Percentiles rank a stretch among this genome's conserved stretches.
Evolutionary conservation across 2,329 filamentous ascomycete species (phyloP).

Genomic region (Exophiala dermatitidis): DNA sequence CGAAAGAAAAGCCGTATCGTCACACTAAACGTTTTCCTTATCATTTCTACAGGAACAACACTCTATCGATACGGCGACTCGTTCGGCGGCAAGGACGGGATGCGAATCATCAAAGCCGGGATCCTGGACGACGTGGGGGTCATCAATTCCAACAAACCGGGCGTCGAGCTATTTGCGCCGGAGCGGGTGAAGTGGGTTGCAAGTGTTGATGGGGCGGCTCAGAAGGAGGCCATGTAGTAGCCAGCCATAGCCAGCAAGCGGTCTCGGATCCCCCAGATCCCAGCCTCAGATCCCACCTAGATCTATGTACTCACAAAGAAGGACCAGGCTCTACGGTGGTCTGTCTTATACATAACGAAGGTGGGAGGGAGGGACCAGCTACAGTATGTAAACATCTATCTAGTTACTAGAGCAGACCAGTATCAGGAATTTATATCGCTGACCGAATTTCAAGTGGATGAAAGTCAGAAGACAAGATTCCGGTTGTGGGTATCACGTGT

Average conservation of each 20-base stretch:
- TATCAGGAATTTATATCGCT: too few relatives aligned
- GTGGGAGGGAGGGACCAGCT: too few relatives aligned
- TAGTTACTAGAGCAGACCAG: too few relatives aligned
- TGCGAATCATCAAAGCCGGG: conserved; percentile 32
- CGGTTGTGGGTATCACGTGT: too few relatives aligned
- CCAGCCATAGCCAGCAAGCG: background rate
- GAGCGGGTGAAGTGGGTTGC: conserved; percentile 17
- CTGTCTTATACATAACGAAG: too few relatives aligned
- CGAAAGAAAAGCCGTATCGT: background rate
- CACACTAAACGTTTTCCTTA: background rate
- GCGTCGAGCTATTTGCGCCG: conserved; percentile 30
- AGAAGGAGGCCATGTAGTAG: conserved; percentile 16
- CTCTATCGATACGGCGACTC: conserved; percentile 27
- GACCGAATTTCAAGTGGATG: too few relatives aligned
- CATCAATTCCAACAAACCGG: conserved; percentile 30
- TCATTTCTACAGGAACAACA: conserved; percentile 18
- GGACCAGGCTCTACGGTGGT: too few relatives aligned
- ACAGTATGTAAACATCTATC: too few relatives aligned
- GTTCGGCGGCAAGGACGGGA: conserved; percentile 29
- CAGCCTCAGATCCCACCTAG: too few relatives aligned
- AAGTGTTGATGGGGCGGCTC: conserved; percentile 14
- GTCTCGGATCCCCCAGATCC: too few relatives aligned
- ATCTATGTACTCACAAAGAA: too few relatives aligned
- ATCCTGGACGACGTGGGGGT: conserved; percentile 32
- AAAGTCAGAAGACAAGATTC: too few relatives aligned